Percentiles rank a stretch among this genome's conserved stretches.
Evolutionary conservation across 139 green algal species (phyloP).

Genomic region (Chlamydomonas incerta): DNA sequence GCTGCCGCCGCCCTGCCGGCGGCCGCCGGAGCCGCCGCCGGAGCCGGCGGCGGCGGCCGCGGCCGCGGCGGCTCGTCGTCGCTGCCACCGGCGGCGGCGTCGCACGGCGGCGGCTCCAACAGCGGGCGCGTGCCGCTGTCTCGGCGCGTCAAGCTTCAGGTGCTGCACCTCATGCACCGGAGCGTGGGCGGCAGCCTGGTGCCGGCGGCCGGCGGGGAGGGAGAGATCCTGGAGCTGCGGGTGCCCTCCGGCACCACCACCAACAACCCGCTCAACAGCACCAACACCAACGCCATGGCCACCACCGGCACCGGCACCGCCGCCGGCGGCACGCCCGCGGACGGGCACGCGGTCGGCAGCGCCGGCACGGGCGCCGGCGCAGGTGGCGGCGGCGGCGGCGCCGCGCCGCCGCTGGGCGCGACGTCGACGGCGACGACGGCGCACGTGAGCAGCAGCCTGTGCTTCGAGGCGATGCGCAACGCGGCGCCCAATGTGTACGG

Average conservation of each 20-base stretch:
- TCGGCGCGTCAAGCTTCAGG: conserved; percentile 12
- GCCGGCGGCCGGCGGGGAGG: background rate
- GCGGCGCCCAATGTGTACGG: conserved; percentile 18
- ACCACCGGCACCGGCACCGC: no score
- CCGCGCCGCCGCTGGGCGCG: no score
- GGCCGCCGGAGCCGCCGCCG: background rate
- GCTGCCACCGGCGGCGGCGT: background rate
- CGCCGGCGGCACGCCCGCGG: no score
- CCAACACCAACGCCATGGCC: no score
- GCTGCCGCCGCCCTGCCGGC: no score
- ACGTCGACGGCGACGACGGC: background rate
- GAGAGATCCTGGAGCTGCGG: conserved; percentile 3
- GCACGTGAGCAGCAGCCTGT: background rate
- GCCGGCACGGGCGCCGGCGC: background rate
- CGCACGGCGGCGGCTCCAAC: background rate
- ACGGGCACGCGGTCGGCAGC: background rate
- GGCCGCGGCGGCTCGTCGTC: background rate
- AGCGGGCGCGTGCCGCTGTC: background rate
- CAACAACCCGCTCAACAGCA: background rate
- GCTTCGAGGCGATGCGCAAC: conserved; percentile 11
- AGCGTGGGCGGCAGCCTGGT: background rate
- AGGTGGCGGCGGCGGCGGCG: background rate
- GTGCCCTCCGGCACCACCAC: background rate
- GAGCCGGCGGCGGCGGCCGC: background rate
- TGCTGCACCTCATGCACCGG: conserved; percentile 15